These are phyloP conservation scores for Sarocladium strictum DNA, from an alignment of 2,329 filamentous ascomycete genomes.

Conservation along the genomic window DNA sequence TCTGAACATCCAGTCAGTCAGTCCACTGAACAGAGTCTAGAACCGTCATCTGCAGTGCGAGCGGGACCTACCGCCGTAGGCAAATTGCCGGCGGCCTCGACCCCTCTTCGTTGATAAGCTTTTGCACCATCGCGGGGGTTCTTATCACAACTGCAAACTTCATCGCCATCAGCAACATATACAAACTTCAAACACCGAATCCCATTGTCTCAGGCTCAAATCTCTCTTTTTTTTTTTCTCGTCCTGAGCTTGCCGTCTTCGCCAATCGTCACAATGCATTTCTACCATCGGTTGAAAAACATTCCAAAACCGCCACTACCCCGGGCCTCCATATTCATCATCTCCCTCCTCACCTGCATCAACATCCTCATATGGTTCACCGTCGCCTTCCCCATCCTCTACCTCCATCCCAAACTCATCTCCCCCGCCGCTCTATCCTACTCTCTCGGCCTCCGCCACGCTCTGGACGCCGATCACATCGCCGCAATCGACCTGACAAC, in stretches of 20 bases:
- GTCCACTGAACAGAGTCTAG: too few species aligned
- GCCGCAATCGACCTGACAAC: constrained; percentile 92
- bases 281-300: neutral
- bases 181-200: too few species aligned
- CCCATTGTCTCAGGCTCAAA: too few species aligned
- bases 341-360: constrained; percentile 40
- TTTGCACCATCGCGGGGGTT: neutral
- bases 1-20: too few species aligned
- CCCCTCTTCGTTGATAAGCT: constrained; percentile 3
- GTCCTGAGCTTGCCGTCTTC: neutral
- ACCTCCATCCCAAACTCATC: constrained; percentile 55
- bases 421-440: constrained; percentile 81
- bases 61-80: neutral
- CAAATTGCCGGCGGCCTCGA: neutral
- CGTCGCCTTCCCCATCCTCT: constrained; percentile 43
- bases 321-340: constrained; percentile 38
- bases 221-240: neutral
- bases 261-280: constrained; percentile 4
- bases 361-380: constrained; percentile 52
- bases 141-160: neutral
- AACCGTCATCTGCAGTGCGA: neutral
- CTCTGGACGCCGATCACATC: constrained; percentile 92
- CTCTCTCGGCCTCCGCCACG: constrained; percentile 83
- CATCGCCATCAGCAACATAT: neutral
- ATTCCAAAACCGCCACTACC: constrained; percentile 24